Percentiles rank a stretch among this genome's conserved stretches.
phyloP scores from a whole-genome alignment of 345 rosid species.

The Heritiera littoralis region DNA sequence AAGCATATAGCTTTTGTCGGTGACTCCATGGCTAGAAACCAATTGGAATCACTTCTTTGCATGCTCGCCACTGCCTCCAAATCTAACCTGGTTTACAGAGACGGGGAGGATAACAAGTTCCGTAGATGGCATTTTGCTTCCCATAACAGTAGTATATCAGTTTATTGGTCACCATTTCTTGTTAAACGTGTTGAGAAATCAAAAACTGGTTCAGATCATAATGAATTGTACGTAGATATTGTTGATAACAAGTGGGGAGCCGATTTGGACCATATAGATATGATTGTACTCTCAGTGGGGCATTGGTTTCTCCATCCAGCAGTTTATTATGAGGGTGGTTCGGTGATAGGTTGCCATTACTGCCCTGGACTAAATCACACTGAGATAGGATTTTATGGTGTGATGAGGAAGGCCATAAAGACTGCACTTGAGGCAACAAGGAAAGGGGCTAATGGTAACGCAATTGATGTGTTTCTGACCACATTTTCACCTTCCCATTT shows the following conservation, averaged over 20 bases:
- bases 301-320: constrained; percentile 96
- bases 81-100: no score
- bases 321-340: constrained; percentile 63
- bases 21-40: constrained; percentile 96
- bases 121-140: no score
- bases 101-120: no score
- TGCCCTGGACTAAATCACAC: constrained; percentile 70
- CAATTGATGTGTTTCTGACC: constrained; percentile 49
- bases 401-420: constrained; percentile 66
- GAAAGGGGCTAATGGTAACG: constrained; percentile 32
- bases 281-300: constrained; percentile 71
- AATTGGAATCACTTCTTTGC: constrained; percentile 93
- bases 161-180: no score
- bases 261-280: constrained; percentile 54
- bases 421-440: constrained; percentile 58
- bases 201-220: constrained; percentile 53
- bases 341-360: constrained; percentile 78
- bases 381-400: constrained; percentile 76
- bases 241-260: constrained; percentile 80
- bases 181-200: constrained; percentile 50
- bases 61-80: constrained; percentile 63
- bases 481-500: constrained; percentile 91
- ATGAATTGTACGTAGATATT: constrained; percentile 59
- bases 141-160: no score
- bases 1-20: constrained; percentile 86